Evolutionary conservation across 495 filamentous ascomycete species (phyloP), one percentile per base, ranked within the genome.

Genomic region (Xylaria telfairii): DNA sequence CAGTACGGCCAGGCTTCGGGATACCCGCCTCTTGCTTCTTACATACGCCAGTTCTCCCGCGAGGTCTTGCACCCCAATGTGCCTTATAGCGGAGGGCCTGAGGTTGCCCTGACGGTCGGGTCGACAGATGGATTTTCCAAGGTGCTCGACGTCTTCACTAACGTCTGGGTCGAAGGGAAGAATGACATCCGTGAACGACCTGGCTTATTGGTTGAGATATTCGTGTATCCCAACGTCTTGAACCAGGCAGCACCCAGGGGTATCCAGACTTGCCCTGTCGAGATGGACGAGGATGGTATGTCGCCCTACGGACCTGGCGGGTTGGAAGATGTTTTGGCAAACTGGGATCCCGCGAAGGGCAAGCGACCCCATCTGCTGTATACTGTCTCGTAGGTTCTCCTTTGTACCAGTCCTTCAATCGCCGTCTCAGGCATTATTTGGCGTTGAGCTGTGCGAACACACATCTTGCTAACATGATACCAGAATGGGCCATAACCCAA

Each of bases 401-500:
- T 41, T 39, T 17, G 19, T 13, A 37, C 61, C 34, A 19, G 41
- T 24, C 67, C 13, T 51, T 0, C 19, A 6, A 34, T 42, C 62
- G 44, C 39, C 0, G 41, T 59, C 12, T 8, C 42, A 13, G 42
- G 21, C 51, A 15, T 41, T 21, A 2, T 4, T 44, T 49, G 46
- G 41, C 64, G 24, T 30, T 32, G 13, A 15, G 41, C 30, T 67
- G 56, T 26, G 30, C 9, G 17, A 51, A 41, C 32, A 28, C 44
- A 54, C 30, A 26, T 15, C 15, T 60, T 51, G 28, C 70, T 72
- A 60, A 72, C 49, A 56, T 21, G 62, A 47, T 39, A 21, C 37
- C 73, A 95, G 92, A 15, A 92, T 95, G 77, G 95, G 95, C 17
- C 94, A 97, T 74, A 98, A 98, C 76, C 95, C 95, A 1, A 97